A percentile compares a stretch with the other conserved stretches of the same genome.
These are phyloP conservation scores for Cercospora brassicicola DNA, from an alignment of 2,329 filamentous ascomycete species.

Conservation along the genomic window DNA sequence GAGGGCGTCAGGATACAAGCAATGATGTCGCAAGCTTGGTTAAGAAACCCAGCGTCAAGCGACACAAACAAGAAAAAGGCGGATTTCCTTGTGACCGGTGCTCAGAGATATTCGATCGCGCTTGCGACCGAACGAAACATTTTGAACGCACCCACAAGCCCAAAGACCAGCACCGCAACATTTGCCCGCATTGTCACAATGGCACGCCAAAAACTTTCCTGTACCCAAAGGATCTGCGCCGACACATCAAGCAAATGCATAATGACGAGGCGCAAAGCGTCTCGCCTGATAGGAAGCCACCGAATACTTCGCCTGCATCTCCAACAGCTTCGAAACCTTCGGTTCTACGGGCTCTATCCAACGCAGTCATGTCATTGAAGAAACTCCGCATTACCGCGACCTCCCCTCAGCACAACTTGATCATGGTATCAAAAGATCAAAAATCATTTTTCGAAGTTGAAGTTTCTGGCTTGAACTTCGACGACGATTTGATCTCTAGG, in stretches of 20 bases:
- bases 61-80: slow-evolving; percentile 4
- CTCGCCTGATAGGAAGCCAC: neutral
- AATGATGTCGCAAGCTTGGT: too few species aligned
- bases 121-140: slow-evolving; percentile 21
- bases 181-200: slow-evolving; percentile 3
- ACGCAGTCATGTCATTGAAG: neutral
- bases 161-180: neutral
- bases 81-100: slow-evolving; percentile 16
- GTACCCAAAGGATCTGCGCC: slow-evolving; percentile 21
- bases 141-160: slow-evolving; percentile 9
- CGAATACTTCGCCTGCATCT: neutral
- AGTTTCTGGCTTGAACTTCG: neutral
- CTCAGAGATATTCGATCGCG: slow-evolving; percentile 8
- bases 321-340: neutral
- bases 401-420: neutral
- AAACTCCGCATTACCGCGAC: slow-evolving; percentile 5
- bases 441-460: slow-evolving; percentile 2
- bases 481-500: neutral
- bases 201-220: slow-evolving; percentile 9
- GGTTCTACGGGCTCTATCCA: neutral
- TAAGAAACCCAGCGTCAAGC: neutral
- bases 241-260: slow-evolving; percentile 5
- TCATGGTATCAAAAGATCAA: neutral
- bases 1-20: too few species aligned
- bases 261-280: neutral